Evolutionary conservation across 176 grass and related monocot species (phyloP).

Genomic region (Hsuehochloa calcarea): DNA sequence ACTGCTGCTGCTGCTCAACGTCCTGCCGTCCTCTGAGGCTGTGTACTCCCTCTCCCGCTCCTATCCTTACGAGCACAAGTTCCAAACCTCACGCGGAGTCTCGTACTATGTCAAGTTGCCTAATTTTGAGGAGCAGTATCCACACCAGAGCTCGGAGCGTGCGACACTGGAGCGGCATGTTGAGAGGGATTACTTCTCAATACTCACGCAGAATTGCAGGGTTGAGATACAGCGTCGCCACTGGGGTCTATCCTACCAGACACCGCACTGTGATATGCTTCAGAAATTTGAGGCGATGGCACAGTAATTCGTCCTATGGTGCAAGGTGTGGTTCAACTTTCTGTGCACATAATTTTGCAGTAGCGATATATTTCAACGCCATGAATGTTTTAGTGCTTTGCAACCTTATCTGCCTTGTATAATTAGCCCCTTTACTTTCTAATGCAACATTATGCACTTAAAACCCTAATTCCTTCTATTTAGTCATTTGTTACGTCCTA

Average conservation of each 20-base stretch:
- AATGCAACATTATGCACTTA: not conserved
- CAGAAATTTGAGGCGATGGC: slow-evolving; percentile 58
- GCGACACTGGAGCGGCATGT: slow-evolving; percentile 61
- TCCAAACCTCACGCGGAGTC: slow-evolving; percentile 61
- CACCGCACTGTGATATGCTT: slow-evolving; percentile 77
- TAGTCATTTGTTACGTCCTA: not conserved
- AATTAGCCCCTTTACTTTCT: not conserved
- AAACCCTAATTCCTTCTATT: not conserved
- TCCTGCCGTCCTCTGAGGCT: slow-evolving; percentile 79
- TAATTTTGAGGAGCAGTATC: slow-evolving; percentile 91
- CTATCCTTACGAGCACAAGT: slow-evolving; percentile 70
- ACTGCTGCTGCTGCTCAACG: slow-evolving; percentile 70
- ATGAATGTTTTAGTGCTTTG: not conserved
- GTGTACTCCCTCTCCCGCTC: slow-evolving; percentile 58
- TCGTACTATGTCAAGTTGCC: slow-evolving; percentile 72
- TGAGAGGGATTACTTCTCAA: slow-evolving; percentile 73
- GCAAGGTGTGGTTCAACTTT: slow-evolving; percentile 44
- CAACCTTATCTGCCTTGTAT: slow-evolving; percentile 1
- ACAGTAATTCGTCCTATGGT: slow-evolving; percentile 26
- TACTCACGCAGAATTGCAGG: slow-evolving; percentile 76
- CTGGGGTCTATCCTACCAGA: slow-evolving; percentile 68
- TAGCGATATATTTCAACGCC: not conserved
- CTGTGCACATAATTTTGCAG: slow-evolving; percentile 12
- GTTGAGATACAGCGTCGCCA: slow-evolving; percentile 81
- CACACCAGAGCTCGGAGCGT: slow-evolving; percentile 61